Percentiles rank a stretch among this genome's conserved stretches.
phyloP scores from a whole-genome alignment of 148 eudicot species.

The Amaranthus palmeri region DNA sequence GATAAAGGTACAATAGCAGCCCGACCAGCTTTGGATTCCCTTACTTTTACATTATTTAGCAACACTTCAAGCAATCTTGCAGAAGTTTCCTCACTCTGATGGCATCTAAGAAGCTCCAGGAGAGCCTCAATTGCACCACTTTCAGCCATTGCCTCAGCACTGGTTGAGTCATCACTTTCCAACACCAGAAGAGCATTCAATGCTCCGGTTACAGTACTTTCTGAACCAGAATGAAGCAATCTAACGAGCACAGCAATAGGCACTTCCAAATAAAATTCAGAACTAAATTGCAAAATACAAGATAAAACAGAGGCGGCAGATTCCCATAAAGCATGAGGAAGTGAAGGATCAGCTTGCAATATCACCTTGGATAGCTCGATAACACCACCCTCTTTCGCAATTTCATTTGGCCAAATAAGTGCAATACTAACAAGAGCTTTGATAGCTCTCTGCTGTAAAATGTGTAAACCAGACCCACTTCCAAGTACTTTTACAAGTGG shows the following conservation, averaged over 20 bases:
- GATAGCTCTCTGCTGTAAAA: constrained; percentile 85
- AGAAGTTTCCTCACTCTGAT: constrained; percentile 88
- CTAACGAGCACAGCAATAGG: constrained; percentile 91
- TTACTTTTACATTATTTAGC: constrained; percentile 80
- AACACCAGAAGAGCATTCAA: constrained; percentile 91
- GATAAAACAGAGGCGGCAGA: constrained; percentile 80
- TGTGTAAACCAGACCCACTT: constrained; percentile 51
- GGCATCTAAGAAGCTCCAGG: constrained; percentile 80
- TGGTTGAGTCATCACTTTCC: constrained; percentile 88
- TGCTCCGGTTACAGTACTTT: constrained; percentile 77
- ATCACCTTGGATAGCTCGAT: constrained; percentile 81
- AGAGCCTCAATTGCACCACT: constrained; percentile 99
- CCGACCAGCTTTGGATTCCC: constrained; percentile 83
- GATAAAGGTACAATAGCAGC: constrained; percentile 83
- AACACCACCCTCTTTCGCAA: constrained; percentile 95
- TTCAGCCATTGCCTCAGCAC: constrained; percentile 96
- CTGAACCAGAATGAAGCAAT: constrained; percentile 86
- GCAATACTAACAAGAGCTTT: constrained; percentile 84
- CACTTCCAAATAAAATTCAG: constrained; percentile 92
- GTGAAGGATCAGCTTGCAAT: constrained; percentile 75
- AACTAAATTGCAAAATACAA: constrained; percentile 86
- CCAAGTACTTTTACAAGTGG: constrained; percentile 84
- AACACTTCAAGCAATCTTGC: constrained; percentile 90
- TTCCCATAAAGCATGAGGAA: constrained; percentile 96
- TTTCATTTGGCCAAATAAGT: constrained; percentile 89